phyloP scores from a whole-genome alignment of 2,329 filamentous ascomycete genomes.

The Tolypocladium guangdongense region DNA sequence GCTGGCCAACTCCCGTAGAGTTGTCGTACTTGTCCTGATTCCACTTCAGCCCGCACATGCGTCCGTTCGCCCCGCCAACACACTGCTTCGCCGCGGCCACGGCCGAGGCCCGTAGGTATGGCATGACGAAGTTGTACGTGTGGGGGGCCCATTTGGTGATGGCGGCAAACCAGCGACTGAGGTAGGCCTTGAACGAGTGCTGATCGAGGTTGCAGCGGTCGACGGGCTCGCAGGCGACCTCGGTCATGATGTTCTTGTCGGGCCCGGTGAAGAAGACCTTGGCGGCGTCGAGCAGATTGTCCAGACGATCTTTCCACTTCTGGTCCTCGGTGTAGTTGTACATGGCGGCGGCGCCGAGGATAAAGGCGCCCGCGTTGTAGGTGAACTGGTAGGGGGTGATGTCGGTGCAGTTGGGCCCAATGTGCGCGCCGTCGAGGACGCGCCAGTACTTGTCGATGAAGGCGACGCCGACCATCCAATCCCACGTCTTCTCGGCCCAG shows the following conservation, averaged over 20 bases:
- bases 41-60: conserved; percentile 52
- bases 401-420: conserved; percentile 43
- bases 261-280: conserved; percentile 43
- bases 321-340: conserved; percentile 47
- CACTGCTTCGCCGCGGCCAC: conserved; percentile 47
- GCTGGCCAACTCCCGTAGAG: conserved; percentile 53
- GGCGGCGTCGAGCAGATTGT: conserved; percentile 43
- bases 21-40: conserved; percentile 46
- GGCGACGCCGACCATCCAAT: conserved; percentile 50
- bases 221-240: conserved; percentile 54
- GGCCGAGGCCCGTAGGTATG: conserved; percentile 43
- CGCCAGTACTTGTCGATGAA: conserved; percentile 50
- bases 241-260: conserved; percentile 47
- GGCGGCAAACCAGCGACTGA: conserved; percentile 49
- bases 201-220: conserved; percentile 51
- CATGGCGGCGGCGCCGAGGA: conserved; percentile 58
- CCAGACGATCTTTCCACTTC: conserved; percentile 47
- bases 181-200: conserved; percentile 53
- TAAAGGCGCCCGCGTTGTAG: conserved; percentile 57
- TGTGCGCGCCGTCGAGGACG: conserved; percentile 52
- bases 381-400: conserved; percentile 55
- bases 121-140: conserved; percentile 41
- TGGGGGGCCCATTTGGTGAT: conserved; percentile 54
- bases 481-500: conserved; percentile 65
- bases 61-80: conserved; percentile 42